Percentiles rank a stretch among this genome's conserved stretches.
Conservation (phyloP, 1,284 basidiomycete genomes). For the Vanrija pseudolonga region DNA sequence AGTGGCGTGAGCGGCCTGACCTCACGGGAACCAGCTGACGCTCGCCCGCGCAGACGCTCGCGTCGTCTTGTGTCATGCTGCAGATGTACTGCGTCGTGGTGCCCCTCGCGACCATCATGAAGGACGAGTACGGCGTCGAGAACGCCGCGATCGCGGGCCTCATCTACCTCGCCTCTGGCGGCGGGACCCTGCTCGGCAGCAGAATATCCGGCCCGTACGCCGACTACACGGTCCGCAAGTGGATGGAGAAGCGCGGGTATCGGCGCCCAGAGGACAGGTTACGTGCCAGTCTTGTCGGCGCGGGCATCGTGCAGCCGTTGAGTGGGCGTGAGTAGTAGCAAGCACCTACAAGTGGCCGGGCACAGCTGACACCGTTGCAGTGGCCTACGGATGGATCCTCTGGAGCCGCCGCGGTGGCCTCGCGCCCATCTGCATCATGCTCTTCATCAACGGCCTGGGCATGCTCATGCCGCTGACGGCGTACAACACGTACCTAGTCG, state of each 20-base stretch:
- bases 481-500: constrained; percentile 58
- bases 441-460: constrained; percentile 50
- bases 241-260: constrained; percentile 53
- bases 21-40: background rate
- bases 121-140: constrained; percentile 58
- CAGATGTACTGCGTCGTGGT: constrained; percentile 33
- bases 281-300: constrained; percentile 54
- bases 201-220: constrained; percentile 57
- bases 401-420: constrained; percentile 33
- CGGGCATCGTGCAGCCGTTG: constrained; percentile 51
- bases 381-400: constrained; percentile 45
- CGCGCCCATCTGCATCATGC: constrained; percentile 32
- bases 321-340: constrained; percentile 26
- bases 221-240: constrained; percentile 54
- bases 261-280: constrained; percentile 62
- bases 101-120: constrained; percentile 22
- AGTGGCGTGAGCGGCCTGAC: constrained; percentile 40
- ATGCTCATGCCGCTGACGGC: constrained; percentile 54
- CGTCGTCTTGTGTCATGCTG: constrained; percentile 33
- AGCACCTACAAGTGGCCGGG: too few species aligned
- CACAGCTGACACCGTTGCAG: background rate
- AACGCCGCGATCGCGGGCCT: constrained; percentile 61
- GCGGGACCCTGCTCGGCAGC: constrained; percentile 61
- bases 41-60: constrained; percentile 2
- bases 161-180: constrained; percentile 59